Evolutionary conservation across 2,329 filamentous ascomycete genomes (phyloP), one percentile per base, ranked within the genome.

Genomic region (Epichloe aotearoae): DNA sequence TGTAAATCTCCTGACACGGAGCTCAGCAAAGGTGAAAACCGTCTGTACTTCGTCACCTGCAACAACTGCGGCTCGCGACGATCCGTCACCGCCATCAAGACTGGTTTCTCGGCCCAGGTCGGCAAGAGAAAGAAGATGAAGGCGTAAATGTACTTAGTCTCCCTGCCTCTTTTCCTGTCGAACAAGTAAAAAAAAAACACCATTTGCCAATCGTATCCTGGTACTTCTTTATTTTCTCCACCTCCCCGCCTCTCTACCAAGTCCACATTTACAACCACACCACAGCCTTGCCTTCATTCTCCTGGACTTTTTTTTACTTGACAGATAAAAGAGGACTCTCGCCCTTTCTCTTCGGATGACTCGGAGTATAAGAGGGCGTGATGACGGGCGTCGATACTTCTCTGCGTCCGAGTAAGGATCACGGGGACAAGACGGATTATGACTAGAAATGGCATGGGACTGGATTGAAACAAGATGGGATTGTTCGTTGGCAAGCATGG

Each of bases 81-180:
- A 67, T 89, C 83, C 64, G 91, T 97, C 67, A 88, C 88, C 54
- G 90, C 93, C 60, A 98, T 98, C 85, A 98, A 98, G 84, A 95
- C 89, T 55, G 93, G 93, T 89, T 98, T 98, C 89, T 94, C 90
- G 64, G 93, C 93, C 70, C 93, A 97, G 74, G 87, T 98, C 70
- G 93, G 93, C 69, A 96, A 96, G 86, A 86, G 93, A 80, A 93
- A 83, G 79, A 94, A 94, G 81, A 86, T 89, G 75, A 81, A 88
- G 70, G 86, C 78, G 70, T 94, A 89, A 77, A 56, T 41, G 36
- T 34, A 50, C 39, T 38, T 51, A 48, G 41, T 10, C 36, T 37
- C 51, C 46, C 39, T 17, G 45, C 6, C 38, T 20, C 38, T 39
- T 20, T 47, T 47, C 34, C 14, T 30, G 17, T 47, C 36, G 20